These are phyloP conservation scores for Fusarium sacchari DNA, from an alignment of 2,329 filamentous ascomycete genomes.

Conservation along the genomic window DNA sequence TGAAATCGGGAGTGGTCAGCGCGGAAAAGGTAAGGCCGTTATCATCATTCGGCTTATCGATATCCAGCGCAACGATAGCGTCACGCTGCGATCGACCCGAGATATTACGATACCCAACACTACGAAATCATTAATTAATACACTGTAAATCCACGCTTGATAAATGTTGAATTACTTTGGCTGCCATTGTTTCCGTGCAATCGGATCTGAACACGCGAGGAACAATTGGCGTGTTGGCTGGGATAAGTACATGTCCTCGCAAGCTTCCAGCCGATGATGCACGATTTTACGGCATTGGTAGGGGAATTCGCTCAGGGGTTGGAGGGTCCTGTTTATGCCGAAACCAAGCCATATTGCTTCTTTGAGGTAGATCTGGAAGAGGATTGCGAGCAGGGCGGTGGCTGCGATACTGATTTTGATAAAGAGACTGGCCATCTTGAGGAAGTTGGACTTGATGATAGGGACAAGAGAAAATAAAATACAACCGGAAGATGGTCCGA, in stretches of 20 bases:
- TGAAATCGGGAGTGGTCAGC: constrained; percentile 43
- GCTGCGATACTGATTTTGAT: constrained; percentile 31
- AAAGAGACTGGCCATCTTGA: constrained; percentile 10
- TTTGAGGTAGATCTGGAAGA: constrained; percentile 41
- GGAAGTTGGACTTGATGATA: fast-evolving
- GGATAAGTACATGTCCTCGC: constrained; percentile 43
- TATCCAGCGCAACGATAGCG: constrained; percentile 46
- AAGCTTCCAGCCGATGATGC: constrained; percentile 31
- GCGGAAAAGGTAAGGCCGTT: constrained; percentile 33
- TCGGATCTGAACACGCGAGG: constrained; percentile 38
- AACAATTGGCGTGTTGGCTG: constrained; percentile 37
- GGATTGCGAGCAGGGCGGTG: constrained; percentile 12
- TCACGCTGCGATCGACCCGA: constrained; percentile 46
- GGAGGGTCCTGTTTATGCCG: constrained; percentile 31
- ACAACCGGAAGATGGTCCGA: background rate
- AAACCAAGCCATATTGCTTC: constrained; percentile 35
- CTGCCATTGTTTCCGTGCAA: constrained; percentile 27
- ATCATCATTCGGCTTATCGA: constrained; percentile 43
- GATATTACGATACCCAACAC: constrained; percentile 37
- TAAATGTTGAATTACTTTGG: no score
- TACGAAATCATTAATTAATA: no score
- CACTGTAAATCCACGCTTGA: no score
- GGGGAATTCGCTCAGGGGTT: constrained; percentile 38
- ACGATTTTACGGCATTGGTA: constrained; percentile 40
- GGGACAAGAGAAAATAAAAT: background rate